These are phyloP conservation scores for Magnaporthiopsis incrustans DNA, from an alignment of 2,329 filamentous ascomycete genomes.

Conservation along the genomic window DNA sequence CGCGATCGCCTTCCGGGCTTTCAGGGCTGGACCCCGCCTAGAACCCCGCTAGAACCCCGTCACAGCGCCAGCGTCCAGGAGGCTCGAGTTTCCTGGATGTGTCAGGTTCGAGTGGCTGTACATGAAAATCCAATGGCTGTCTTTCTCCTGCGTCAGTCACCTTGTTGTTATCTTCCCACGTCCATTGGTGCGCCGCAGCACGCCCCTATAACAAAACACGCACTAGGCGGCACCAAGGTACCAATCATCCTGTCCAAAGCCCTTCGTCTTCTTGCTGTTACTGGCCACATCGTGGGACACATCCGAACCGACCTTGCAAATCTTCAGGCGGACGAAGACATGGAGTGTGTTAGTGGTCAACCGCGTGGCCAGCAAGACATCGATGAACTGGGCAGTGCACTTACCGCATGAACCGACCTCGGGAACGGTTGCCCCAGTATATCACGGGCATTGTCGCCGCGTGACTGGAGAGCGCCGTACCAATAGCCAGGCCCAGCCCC, in stretches of 20 bases:
- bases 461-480: conserved; percentile 59
- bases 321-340: conserved; percentile 25
- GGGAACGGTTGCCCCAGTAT: conserved; percentile 58
- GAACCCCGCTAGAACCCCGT: neutral
- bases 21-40: no score
- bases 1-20: neutral
- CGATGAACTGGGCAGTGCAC: conserved; percentile 17
- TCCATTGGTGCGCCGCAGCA: no score
- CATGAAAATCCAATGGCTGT: no score
- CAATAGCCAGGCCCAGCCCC: conserved; percentile 44
- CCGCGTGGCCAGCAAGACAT: neutral
- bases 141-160: no score
- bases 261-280: neutral
- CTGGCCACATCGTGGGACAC: conserved; percentile 37
- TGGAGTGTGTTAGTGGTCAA: neutral
- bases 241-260: no score
- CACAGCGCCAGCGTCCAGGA: neutral
- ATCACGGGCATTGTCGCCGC: conserved; percentile 50
- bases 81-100: neutral
- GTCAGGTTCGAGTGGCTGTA: no score
- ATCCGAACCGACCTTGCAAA: conserved; percentile 57
- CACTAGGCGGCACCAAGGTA: neutral
- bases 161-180: neutral
- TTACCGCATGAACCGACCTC: conserved; percentile 56
- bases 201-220: neutral